Conservation (phyloP, 768 basidiomycete species). For the Pleurotus tuber-regium region DNA sequence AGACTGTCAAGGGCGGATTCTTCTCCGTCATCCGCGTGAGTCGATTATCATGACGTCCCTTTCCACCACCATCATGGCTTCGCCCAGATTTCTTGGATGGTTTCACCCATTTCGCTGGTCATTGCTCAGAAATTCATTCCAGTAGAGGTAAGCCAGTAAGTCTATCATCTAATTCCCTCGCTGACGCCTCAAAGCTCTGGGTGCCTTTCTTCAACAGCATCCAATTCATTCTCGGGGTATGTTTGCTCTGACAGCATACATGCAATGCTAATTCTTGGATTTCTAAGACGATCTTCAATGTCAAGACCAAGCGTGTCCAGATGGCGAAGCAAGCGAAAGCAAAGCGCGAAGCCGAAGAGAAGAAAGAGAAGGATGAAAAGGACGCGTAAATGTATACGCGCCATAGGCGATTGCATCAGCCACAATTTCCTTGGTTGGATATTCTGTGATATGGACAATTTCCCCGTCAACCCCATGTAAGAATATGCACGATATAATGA, state of each 20-base stretch:
- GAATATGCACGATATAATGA: conserved; percentile 6
- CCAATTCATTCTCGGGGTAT: conserved; percentile 73
- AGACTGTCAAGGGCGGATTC: conserved; percentile 72
- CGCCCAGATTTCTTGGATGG: conserved; percentile 72
- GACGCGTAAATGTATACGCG: conserved; percentile 17
- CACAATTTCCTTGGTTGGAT: no score
- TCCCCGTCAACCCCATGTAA: conserved; percentile 16
- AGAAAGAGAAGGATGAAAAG: conserved; percentile 29
- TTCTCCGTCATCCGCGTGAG: conserved; percentile 69
- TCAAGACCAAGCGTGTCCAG: conserved; percentile 62
- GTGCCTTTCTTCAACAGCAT: conserved; percentile 84
- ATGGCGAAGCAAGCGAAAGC: conserved; percentile 42
- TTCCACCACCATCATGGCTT: background rate
- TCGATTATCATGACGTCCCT: background rate
- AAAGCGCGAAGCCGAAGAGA: conserved; percentile 47
- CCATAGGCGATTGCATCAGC: no score
- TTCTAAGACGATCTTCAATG: conserved; percentile 68
- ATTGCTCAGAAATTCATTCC: conserved; percentile 81
- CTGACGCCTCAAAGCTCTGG: conserved; percentile 60
- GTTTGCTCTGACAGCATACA: conserved; percentile 23
- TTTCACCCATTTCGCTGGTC: conserved; percentile 70
- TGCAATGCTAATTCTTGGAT: background rate
- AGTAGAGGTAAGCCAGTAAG: conserved; percentile 51
- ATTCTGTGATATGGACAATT: no score
- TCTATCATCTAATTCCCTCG: background rate